Evolutionary conservation across 768 basidiomycete genomes (phyloP), one percentile per base, ranked within the genome.

Genomic region (Lactarius tabidus): DNA sequence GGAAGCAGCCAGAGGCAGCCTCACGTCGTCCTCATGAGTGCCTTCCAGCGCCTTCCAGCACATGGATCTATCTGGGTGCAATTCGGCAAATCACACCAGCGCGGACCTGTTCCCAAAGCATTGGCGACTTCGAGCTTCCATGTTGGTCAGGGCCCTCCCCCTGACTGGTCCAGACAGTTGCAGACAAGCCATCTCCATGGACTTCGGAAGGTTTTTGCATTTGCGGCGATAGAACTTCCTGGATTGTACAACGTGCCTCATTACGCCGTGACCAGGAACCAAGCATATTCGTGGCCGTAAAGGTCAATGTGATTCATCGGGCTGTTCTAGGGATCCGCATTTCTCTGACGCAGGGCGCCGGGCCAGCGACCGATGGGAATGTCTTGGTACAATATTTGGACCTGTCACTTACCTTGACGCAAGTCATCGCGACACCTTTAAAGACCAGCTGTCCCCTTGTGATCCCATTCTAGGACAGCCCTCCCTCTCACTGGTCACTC

Each of bases 201-300:
- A 66, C 57, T 12, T 66, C 65, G 65, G 65, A 58, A 20, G 33
- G 65, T 66, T 59, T 33, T 58, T 62, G 51, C 45, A 51, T 56
- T 17, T 54, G 65, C 61, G 65, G 65, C 33, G 60, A 66, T 66
- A 62, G 61, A 23, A 57, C 33, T 56, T 58, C 57, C 28, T 48
- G 6, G 54, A 54, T 43, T 31, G 20, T 31, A 31, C 36, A 28
- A 2, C 10, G 48, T 51, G 48, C 51, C 35, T 18, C 36, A 28
- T 61, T 38, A 56, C 64, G 64, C 61, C 65, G 45, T 54, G 15
- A 10, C 51, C 65, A 38, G 65, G 65, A 43, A 53, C 60, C 39
- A 26, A 26, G 36, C 36, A 26, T 45, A 48, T 53, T 51, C 53
- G 56, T 53, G 65, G 39, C 33, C 60, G 60, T 54, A 66, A 62